These are phyloP conservation scores for Mycena chlorophos DNA, from an alignment of 768 basidiomycete genomes.

Conservation along the genomic window DNA sequence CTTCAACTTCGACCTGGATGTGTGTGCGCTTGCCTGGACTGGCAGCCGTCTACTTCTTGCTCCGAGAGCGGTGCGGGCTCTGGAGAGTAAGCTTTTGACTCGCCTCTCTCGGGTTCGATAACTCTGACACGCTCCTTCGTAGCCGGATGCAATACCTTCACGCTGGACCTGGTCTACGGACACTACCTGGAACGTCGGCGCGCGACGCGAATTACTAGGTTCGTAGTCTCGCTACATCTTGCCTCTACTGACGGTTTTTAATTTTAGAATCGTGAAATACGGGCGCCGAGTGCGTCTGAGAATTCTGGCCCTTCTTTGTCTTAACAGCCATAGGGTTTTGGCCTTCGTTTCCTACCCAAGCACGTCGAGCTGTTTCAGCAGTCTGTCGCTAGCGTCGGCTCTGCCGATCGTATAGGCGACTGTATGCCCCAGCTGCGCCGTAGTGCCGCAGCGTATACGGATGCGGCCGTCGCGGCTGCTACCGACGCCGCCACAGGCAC, in stretches of 20 bases:
- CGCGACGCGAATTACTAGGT: background rate
- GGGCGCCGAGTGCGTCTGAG: no score
- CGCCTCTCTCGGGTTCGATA: background rate
- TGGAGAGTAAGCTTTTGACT: background rate
- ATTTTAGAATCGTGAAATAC: background rate
- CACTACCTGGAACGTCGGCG: background rate
- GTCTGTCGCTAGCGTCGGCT: no score
- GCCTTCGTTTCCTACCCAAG: background rate
- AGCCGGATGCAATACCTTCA: background rate
- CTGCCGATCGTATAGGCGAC: no score
- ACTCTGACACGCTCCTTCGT: background rate
- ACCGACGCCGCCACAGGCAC: no score
- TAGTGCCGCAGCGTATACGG: no score
- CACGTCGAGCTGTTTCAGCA: background rate
- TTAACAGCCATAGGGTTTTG: no score
- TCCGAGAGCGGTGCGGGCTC: background rate
- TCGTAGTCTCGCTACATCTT: background rate
- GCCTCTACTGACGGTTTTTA: no score
- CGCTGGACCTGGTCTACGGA: background rate
- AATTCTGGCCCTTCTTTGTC: no score
- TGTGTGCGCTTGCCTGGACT: background rate
- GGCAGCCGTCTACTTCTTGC: background rate
- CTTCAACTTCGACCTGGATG: background rate
- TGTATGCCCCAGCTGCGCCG: no score
- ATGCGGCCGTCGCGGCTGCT: no score